Percentiles rank a stretch among this genome's conserved stretches.
phyloP scores from a whole-genome alignment of 169 alveolate species.

The Plasmodium fragile region DNA sequence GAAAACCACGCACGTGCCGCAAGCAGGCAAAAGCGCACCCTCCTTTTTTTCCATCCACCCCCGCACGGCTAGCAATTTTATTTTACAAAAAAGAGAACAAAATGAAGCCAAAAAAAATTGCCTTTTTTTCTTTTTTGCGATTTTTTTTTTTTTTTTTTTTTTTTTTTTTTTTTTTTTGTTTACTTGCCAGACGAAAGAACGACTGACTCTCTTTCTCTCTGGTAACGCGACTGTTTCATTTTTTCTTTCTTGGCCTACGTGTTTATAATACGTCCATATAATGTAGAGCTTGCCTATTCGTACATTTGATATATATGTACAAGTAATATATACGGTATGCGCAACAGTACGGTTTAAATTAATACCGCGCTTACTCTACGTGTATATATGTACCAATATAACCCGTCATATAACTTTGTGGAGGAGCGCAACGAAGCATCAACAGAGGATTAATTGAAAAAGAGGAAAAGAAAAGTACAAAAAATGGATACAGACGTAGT shows the following conservation, averaged over 20 bases:
- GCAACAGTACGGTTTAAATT: not conserved
- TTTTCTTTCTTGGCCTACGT: not conserved
- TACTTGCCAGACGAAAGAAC: not conserved
- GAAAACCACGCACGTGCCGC: not conserved
- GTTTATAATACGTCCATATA: not conserved
- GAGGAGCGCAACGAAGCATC: not conserved
- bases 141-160: not conserved
- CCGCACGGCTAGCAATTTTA: not conserved
- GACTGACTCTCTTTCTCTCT: not conserved
- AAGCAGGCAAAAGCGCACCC: not conserved
- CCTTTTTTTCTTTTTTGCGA: not conserved
- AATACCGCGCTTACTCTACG: not conserved
- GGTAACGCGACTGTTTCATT: not conserved
- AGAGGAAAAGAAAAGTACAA: not conserved
- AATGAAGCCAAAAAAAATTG: not conserved
- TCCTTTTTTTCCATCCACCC: not conserved
- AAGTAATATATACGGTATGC: not conserved
- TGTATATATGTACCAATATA: too few species aligned
- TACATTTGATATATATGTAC: not conserved
- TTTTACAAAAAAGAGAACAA: not conserved
- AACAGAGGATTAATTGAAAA: not conserved
- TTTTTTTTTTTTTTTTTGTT: not conserved
- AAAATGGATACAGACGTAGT: conserved; percentile 77
- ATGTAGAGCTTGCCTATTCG: not conserved
- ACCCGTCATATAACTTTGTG: not conserved